These are phyloP conservation scores for Pontederia paniculata DNA, from an alignment of 176 grass and related monocot genomes.

Conservation along the genomic window DNA sequence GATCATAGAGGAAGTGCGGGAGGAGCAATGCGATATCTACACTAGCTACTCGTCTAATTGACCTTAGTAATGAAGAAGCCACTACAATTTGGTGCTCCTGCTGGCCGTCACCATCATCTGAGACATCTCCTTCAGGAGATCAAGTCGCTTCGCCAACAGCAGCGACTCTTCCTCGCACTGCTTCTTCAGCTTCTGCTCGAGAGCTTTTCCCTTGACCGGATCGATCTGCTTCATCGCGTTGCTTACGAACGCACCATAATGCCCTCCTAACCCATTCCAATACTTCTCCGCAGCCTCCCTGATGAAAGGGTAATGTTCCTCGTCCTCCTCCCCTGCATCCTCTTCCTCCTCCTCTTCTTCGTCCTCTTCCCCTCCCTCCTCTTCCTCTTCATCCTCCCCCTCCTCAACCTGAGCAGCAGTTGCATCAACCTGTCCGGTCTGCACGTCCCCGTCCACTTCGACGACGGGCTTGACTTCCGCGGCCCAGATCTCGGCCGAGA, in stretches of 20 bases:
- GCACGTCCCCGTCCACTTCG: slow-evolving; percentile 13
- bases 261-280: not conserved
- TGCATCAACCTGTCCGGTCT: slow-evolving; percentile 3
- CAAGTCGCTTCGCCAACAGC: not conserved
- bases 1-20: too few relatives aligned
- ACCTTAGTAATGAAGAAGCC: slow-evolving; percentile 3
- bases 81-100: not conserved
- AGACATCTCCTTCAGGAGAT: slow-evolving; percentile 5
- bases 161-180: not conserved
- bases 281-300: not conserved
- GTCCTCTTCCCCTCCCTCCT: too few relatives aligned
- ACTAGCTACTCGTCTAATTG: not conserved
- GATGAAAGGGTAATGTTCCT: not conserved
- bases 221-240: slow-evolving; percentile 2
- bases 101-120: not conserved
- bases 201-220: not conserved
- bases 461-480: slow-evolving; percentile 16
- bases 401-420: slow-evolving; percentile 7
- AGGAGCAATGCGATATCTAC: too few relatives aligned
- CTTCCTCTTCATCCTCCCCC: slow-evolving; percentile 16
- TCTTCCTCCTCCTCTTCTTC: too few relatives aligned
- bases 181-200: slow-evolving; percentile 6
- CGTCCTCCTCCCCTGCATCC: not conserved
- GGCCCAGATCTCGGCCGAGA: slow-evolving; percentile 45
- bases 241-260: not conserved